phyloP scores from a whole-genome alignment of 192 early-diverging fungal genomes.

The Entomortierella chlamydospora region DNA sequence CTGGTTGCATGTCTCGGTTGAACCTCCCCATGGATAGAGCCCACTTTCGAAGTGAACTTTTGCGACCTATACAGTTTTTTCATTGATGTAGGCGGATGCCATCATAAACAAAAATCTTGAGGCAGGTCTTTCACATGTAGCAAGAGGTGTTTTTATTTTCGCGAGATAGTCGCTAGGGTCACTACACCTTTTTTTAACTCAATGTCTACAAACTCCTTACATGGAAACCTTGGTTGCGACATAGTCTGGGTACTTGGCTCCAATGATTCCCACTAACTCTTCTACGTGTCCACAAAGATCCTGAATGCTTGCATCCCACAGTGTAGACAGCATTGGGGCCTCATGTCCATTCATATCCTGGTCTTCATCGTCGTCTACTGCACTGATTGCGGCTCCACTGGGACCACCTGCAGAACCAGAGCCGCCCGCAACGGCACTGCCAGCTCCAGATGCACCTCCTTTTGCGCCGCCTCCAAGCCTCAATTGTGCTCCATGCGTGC shows the following conservation, averaged over 20 bases:
- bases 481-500: constrained; percentile 57
- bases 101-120: no score
- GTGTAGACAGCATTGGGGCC: constrained; percentile 57
- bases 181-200: neutral
- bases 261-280: constrained; percentile 62
- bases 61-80: no score
- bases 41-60: no score
- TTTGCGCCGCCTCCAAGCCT: constrained; percentile 28
- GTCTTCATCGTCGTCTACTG: constrained; percentile 39
- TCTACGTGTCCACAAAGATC: constrained; percentile 70
- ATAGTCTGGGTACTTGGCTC: constrained; percentile 61
- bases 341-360: constrained; percentile 39
- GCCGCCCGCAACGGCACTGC: constrained; percentile 22
- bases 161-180: no score
- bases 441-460: constrained; percentile 38
- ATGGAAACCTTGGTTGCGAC: constrained; percentile 37
- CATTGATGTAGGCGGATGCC: no score
- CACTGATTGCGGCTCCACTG: constrained; percentile 34
- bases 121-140: no score
- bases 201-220: neutral
- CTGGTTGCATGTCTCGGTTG: no score
- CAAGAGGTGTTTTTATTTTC: no score
- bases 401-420: constrained; percentile 26
- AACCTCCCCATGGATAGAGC: no score
- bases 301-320: constrained; percentile 70